phyloP scores from a whole-genome alignment of 495 filamentous ascomycete species.

The Penicillium antarcticum region DNA sequence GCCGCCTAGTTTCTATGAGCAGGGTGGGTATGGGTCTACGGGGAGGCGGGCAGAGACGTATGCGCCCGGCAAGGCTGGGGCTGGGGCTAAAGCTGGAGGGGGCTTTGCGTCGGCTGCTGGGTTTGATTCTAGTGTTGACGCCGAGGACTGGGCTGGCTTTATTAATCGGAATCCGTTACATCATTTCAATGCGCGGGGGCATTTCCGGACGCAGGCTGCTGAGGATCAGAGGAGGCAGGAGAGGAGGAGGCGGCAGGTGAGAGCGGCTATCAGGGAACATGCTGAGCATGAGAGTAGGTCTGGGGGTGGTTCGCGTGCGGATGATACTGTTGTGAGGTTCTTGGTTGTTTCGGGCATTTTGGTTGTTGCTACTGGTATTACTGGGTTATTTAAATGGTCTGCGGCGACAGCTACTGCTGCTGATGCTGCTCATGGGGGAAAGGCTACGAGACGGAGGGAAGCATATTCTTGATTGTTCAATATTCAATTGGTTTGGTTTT shows the following conservation, averaged over 20 bases:
- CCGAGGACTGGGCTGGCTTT: constrained; percentile 42
- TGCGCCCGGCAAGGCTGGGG: neutral
- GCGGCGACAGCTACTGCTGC: neutral
- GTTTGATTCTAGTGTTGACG: constrained; percentile 25
- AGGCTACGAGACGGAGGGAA: constrained; percentile 3
- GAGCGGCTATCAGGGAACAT: constrained; percentile 5
- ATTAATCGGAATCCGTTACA: constrained; percentile 52
- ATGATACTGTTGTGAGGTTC: constrained; percentile 45
- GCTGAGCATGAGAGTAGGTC: constrained; percentile 15
- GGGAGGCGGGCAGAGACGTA: constrained; percentile 14
- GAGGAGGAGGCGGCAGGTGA: constrained; percentile 34
- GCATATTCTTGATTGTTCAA: constrained; percentile 5
- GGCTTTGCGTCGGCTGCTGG: constrained; percentile 9
- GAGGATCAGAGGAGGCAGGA: constrained; percentile 52
- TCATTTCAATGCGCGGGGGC: constrained; percentile 64
- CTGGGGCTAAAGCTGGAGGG: constrained; percentile 7
- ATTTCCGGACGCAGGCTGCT: constrained; percentile 64
- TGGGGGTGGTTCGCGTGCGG: constrained; percentile 20
- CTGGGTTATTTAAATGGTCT: constrained; percentile 18
- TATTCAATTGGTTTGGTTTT: neutral
- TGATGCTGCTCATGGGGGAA: neutral
- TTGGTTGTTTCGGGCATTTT: constrained; percentile 39
- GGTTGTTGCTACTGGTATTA: constrained; percentile 19
- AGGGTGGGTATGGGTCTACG: constrained; percentile 56
- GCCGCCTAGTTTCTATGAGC: constrained; percentile 82